Evolutionary conservation across 805 yeast species (phyloP).

Genomic region (Suhomyces vadensis): DNA sequence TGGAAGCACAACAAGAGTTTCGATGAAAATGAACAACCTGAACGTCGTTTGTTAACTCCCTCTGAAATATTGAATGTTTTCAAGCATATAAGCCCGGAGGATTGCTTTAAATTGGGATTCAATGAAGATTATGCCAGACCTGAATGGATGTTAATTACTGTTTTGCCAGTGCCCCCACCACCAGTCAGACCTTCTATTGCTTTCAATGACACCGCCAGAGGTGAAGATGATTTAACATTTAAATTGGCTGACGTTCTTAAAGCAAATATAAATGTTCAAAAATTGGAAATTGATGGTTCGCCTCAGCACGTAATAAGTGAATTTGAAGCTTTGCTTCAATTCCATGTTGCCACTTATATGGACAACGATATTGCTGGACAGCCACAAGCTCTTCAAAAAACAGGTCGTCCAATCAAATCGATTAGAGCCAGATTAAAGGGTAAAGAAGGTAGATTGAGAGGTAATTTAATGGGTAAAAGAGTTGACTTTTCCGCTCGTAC

Average conservation of each 20-base stretch:
- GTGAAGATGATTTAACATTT: constrained; percentile 98
- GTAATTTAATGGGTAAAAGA: constrained; percentile 99
- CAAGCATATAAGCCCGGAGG: constrained; percentile 85
- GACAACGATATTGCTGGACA: constrained; percentile 99
- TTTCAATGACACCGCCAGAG: constrained; percentile 95
- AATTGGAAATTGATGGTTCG: constrained; percentile 97
- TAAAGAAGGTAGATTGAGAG: constrained; percentile 98
- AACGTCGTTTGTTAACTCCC: constrained; percentile 83
- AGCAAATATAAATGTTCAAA: constrained; percentile 96
- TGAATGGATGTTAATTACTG: constrained; percentile 96
- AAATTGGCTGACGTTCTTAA: constrained; percentile 95
- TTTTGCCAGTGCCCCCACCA: constrained; percentile 99
- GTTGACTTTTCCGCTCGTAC: constrained; percentile 99
- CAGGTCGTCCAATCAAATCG: constrained; percentile 98
- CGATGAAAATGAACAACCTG: constrained; percentile 88
- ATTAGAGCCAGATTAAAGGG: constrained; percentile 99
- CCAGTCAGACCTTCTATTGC: constrained; percentile 99
- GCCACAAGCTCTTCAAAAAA: constrained; percentile 97
- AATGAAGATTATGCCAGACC: constrained; percentile 97
- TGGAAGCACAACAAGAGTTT: constrained; percentile 88
- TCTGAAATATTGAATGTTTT: constrained; percentile 88
- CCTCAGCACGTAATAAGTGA: constrained; percentile 98
- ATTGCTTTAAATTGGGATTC: constrained; percentile 80
- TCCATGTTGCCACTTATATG: constrained; percentile 99
- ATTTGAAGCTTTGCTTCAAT: constrained; percentile 91